Base-by-base conservation (phyloP, 225 moss, liverwort and hornwort species). In the Antitrichia curtipendula region DNA sequence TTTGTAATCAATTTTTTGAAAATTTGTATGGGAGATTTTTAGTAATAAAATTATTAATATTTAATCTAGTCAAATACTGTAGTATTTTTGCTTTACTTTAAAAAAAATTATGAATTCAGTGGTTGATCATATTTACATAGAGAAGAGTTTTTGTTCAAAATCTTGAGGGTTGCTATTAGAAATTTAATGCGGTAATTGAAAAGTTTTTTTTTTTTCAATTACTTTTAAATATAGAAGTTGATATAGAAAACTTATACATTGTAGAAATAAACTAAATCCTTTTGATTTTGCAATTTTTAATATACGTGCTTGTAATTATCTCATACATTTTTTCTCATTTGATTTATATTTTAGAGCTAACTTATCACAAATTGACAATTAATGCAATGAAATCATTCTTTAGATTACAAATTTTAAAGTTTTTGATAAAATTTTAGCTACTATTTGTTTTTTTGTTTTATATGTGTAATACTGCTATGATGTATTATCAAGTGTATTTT, bases 381-480 rank as follows among this genome's bases (percentile, higher is more conserved):
- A 41, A 70, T 24, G 25, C 25, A 40, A 40, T 24, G 24, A 40
- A 38, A 24, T 40, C 38, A 68, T 38, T 68, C 23, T 65, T 65
- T 65, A 18, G 10, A 66, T 9, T 7, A 12, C 22, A 13, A 68
- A 38, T 70, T 8, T 40, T 41, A 8, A 41, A 70, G 20, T 70
- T 24, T n/a, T n/a, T n/a, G n/a, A 34, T 17, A 64, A 68, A n/a
- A 70, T 41, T 41, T 6, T 25, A 22, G 2, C 6, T 25, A 5
- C 3, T 5, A 25, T 15, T 25, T 70, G 4, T 5, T 70, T 5
- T 22, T 38, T 20, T 0, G 15, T 27, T 41, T 41, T 41, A 15
- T 70, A 0, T 41, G 0, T n/a, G 5, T 25, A 1, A 41, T 2
- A 41, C 41, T 38, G 0, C 20, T 41, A 41, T 14, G 14, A 40